Evolutionary conservation across 2,329 filamentous ascomycete genomes (phyloP).

Genomic region (Phyllachora maydis): DNA sequence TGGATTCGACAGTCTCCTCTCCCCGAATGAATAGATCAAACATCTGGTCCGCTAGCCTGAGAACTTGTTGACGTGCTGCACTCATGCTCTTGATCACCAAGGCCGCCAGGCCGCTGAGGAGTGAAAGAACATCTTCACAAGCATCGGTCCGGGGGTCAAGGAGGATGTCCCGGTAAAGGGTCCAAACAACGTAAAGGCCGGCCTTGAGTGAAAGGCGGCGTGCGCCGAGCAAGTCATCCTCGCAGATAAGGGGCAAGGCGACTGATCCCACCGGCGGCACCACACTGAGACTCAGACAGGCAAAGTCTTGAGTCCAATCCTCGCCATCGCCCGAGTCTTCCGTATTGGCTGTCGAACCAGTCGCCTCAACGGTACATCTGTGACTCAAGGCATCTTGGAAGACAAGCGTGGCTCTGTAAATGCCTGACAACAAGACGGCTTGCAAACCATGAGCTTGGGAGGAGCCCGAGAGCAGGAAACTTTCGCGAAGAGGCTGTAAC

Average conservation of each 20-base stretch:
- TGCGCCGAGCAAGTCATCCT: slow-evolving; percentile 5
- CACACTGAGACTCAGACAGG: slow-evolving; percentile 6
- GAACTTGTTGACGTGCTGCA: no score
- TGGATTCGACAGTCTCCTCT: slow-evolving; percentile 1
- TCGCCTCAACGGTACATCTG: slow-evolving; percentile 4
- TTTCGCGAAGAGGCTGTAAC: slow-evolving; percentile 5
- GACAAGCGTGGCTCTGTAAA: slow-evolving; percentile 11
- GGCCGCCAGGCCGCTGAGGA: no score
- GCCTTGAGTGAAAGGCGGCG: slow-evolving; percentile 15
- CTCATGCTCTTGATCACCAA: no score
- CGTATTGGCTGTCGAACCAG: slow-evolving; percentile 3
- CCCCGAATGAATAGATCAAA: slow-evolving; percentile 9
- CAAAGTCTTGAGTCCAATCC: slow-evolving; percentile 6
- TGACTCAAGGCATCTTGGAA: slow-evolving; percentile 16
- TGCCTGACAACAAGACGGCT: slow-evolving; percentile 15
- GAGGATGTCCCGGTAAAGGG: slow-evolving; percentile 15
- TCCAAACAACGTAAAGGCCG: slow-evolving; percentile 14
- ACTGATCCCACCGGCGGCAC: no score
- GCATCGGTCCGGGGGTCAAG: background rate
- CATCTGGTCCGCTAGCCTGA: no score
- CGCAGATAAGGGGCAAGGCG: slow-evolving; percentile 3
- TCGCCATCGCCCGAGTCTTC: slow-evolving; percentile 2
- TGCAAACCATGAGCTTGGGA: slow-evolving; percentile 13
- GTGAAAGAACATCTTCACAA: slow-evolving; percentile 1
- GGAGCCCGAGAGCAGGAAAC: slow-evolving; percentile 3